phyloP scores from a whole-genome alignment of 1,139 yeast genomes.

The Arxiozyma bovina region DNA sequence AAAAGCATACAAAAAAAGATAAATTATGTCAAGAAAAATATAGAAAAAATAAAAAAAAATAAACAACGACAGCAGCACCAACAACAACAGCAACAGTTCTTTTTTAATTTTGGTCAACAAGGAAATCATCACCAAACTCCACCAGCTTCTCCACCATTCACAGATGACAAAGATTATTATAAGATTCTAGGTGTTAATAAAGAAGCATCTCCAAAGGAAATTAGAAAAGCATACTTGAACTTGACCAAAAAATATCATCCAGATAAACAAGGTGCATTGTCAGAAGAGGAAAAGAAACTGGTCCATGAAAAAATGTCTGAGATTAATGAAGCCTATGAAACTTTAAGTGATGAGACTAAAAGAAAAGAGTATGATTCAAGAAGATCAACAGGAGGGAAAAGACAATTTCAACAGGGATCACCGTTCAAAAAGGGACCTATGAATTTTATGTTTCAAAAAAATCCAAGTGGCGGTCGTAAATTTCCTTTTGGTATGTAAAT shows the following conservation, averaged over 20 bases:
- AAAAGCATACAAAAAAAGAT: constrained; percentile 12
- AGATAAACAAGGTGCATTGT: constrained; percentile 67
- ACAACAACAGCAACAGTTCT: constrained; percentile 10
- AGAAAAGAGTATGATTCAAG: constrained; percentile 57
- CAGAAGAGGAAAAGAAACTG: constrained; percentile 60
- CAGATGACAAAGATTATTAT: constrained; percentile 63
- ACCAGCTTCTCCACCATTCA: constrained; percentile 27
- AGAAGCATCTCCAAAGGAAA: constrained; percentile 63
- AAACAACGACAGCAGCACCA: constrained; percentile 31
- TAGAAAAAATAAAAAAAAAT: constrained; percentile 14
- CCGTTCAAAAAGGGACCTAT: constrained; percentile 6
- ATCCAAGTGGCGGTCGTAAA: not conserved
- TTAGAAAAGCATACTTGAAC: constrained; percentile 73
- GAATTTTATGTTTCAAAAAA: constrained; percentile 5
- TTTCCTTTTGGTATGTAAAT: constrained; percentile 8
- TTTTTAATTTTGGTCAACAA: constrained; percentile 38
- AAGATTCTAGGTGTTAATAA: constrained; percentile 61
- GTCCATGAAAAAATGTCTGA: constrained; percentile 83
- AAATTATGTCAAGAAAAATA: constrained; percentile 9
- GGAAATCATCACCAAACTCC: constrained; percentile 39
- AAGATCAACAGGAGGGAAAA: constrained; percentile 10
- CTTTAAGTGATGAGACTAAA: constrained; percentile 57
- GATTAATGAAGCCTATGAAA: constrained; percentile 88
- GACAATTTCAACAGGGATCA: constrained; percentile 6
- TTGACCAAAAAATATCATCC: constrained; percentile 83